Percentiles rank a stretch among this genome's conserved stretches.
Evolutionary conservation across 2,329 filamentous ascomycete genomes (phyloP).

Genomic region (Fusarium graminum): DNA sequence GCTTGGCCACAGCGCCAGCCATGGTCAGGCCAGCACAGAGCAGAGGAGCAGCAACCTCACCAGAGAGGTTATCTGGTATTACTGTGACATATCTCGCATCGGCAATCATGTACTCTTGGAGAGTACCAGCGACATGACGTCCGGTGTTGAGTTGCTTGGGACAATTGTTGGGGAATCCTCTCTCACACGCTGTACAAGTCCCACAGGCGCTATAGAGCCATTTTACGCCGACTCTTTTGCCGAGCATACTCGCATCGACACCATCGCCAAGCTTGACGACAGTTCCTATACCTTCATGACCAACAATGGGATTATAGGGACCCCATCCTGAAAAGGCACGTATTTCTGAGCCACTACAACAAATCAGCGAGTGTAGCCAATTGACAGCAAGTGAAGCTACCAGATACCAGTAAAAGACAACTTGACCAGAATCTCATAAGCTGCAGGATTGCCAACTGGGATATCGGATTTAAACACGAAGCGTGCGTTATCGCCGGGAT

Average conservation of each 20-base stretch:
- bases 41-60: slow-evolving; percentile 48
- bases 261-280: slow-evolving; percentile 50
- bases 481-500: slow-evolving; percentile 26
- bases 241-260: slow-evolving; percentile 48
- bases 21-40: slow-evolving; percentile 54
- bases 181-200: slow-evolving; percentile 53
- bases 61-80: slow-evolving; percentile 42
- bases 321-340: slow-evolving; percentile 50
- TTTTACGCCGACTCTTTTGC: slow-evolving; percentile 58
- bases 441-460: background rate
- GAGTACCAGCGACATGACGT: slow-evolving; percentile 51
- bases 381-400: background rate
- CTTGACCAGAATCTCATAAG: slow-evolving; percentile 37
- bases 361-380: background rate
- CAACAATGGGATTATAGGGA: slow-evolving; percentile 45
- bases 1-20: slow-evolving; percentile 47
- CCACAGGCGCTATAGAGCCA: slow-evolving; percentile 60
- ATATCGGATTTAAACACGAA: slow-evolving; percentile 22
- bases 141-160: slow-evolving; percentile 58
- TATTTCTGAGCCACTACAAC: slow-evolving; percentile 49
- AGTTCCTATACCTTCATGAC: slow-evolving; percentile 52
- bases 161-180: slow-evolving; percentile 57
- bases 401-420: slow-evolving; percentile 40
- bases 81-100: slow-evolving; percentile 48
- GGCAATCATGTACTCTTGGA: slow-evolving; percentile 52